Evolutionary conservation across 345 rosid genomes (phyloP), one percentile per base, ranked within the genome.

Genomic region (Camelina hispida): DNA sequence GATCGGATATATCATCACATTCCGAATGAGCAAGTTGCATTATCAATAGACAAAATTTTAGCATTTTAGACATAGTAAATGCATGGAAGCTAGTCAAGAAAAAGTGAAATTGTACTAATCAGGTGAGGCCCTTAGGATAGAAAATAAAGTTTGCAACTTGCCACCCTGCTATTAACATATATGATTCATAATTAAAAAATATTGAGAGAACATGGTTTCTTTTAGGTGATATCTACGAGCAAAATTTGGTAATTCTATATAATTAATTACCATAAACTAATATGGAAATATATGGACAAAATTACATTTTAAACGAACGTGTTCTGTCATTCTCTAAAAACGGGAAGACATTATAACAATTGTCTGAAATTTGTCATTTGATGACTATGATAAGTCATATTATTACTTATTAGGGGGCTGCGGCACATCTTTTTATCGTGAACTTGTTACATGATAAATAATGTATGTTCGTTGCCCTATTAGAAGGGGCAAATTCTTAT

Each of bases 381-480:
- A 71, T 63, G 75, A 62, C 59, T 23, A 54, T 69, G 66, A 69
- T 76, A 46, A 46, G 75, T 76, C 80, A 63, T 28, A 28, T 28
- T 28, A 28, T 28, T 28, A 46, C 70, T 77, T 77, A 55, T 56
- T 55, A 63, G 66, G 48, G 51, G 9, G 60, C 66, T 60, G 48
- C 43, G 9, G 60, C 66, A 77, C 18, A 59, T 69, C 44, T 37
- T 5, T 23, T 13, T 47, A 51, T 15, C 52, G 2, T 28, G 11
- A 75, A 68, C 62, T 69, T 62, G 80, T 62, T 69, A 63, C 53
- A 56, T 63, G 50, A 69, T 62, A 62, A 25, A 25, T 25, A 76
- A 69, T 76, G 71, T 55, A 51, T 62, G 59, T 23, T 76, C 80
- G 52, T 76, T 76, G 66, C 80, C 80, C 75, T 62, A 46, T 35